A percentile compares a stretch with the other conserved stretches of the same genome.
These are phyloP conservation scores for Parachaetomium inaequale DNA, from an alignment of 495 filamentous ascomycete species.

Conservation along the genomic window DNA sequence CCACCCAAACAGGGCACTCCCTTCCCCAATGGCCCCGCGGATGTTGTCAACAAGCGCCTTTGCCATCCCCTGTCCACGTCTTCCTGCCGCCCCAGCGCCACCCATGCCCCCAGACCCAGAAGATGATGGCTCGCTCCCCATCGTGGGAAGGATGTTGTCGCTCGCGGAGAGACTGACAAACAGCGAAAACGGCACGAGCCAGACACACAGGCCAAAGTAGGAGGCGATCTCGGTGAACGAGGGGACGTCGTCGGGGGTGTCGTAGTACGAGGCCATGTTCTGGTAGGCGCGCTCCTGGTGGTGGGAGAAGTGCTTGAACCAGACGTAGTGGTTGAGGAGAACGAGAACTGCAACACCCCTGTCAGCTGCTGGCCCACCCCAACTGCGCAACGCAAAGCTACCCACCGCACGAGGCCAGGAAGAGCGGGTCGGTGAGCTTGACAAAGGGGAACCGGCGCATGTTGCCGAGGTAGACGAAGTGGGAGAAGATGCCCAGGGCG, in stretches of 20 bases:
- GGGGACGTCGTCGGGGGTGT: slow-evolving; percentile 58
- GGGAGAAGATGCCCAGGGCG: slow-evolving; percentile 71
- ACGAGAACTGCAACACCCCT: slow-evolving; percentile 59
- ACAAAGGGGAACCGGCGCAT: slow-evolving; percentile 84
- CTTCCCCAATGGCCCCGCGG: slow-evolving; percentile 68
- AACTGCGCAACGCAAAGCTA: slow-evolving; percentile 10
- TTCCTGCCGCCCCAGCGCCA: slow-evolving; percentile 45
- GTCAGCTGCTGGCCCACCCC: slow-evolving; percentile 4
- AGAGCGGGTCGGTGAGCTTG: slow-evolving; percentile 82
- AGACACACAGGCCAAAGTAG: slow-evolving; percentile 94
- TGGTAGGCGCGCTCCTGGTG: slow-evolving; percentile 48
- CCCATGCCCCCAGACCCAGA: slow-evolving; percentile 26
- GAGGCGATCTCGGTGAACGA: slow-evolving; percentile 92
- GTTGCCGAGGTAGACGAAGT: slow-evolving; percentile 86
- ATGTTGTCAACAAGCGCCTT: slow-evolving; percentile 82
- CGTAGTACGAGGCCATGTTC: slow-evolving; percentile 53
- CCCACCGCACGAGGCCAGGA: slow-evolving; percentile 75
- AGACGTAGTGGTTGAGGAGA: slow-evolving; percentile 88
- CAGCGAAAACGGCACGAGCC: slow-evolving; percentile 91
- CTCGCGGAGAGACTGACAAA: slow-evolving; percentile 91
- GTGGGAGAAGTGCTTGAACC: slow-evolving; percentile 89
- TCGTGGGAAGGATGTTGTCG: slow-evolving; percentile 90
- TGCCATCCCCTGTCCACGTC: slow-evolving; percentile 75
- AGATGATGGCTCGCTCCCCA: slow-evolving; percentile 49
- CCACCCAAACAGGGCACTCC: slow-evolving; percentile 66